These are phyloP conservation scores for Platanus orientalis DNA, from an alignment of 164 flowering plant species.

Conservation along the genomic window DNA sequence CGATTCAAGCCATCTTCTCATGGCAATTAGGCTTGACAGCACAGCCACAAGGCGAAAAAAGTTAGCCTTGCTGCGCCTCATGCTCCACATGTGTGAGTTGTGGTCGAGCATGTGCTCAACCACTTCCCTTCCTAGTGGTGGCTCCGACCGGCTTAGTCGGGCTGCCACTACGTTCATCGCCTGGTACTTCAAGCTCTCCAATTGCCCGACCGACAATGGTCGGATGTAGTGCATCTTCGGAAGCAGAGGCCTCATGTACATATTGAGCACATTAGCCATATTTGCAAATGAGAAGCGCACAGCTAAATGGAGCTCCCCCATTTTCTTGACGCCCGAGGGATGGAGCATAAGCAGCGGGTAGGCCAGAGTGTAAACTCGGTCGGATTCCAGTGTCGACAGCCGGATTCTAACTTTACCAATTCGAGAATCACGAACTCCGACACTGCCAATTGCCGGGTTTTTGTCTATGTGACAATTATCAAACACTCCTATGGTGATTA, in stretches of 20 bases:
- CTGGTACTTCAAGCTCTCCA: constrained; percentile 35
- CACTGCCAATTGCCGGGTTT: not conserved
- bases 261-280: constrained; percentile 28
- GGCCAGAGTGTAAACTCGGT: constrained; percentile 38
- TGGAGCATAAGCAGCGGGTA: constrained; percentile 40
- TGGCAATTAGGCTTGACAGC: constrained; percentile 17
- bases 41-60: constrained; percentile 32
- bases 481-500: constrained; percentile 34
- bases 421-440: constrained; percentile 23
- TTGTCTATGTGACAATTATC: constrained; percentile 30
- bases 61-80: constrained; percentile 41
- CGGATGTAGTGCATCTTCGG: constrained; percentile 48
- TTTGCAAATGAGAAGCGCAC: constrained; percentile 36
- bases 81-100: constrained; percentile 41
- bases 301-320: constrained; percentile 53
- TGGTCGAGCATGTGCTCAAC: constrained; percentile 51
- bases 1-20: constrained; percentile 22
- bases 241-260: constrained; percentile 31
- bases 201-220: constrained; percentile 32
- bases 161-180: constrained; percentile 33
- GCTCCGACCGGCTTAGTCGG: constrained; percentile 34
- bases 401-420: constrained; percentile 50
- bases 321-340: constrained; percentile 38
- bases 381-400: constrained; percentile 38
- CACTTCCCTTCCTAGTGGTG: constrained; percentile 39